A percentile compares a stretch with the other conserved stretches of the same genome.
Conservation (phyloP, 2,329 filamentous ascomycete species). For the Thielaviopsis euricoi region DNA sequence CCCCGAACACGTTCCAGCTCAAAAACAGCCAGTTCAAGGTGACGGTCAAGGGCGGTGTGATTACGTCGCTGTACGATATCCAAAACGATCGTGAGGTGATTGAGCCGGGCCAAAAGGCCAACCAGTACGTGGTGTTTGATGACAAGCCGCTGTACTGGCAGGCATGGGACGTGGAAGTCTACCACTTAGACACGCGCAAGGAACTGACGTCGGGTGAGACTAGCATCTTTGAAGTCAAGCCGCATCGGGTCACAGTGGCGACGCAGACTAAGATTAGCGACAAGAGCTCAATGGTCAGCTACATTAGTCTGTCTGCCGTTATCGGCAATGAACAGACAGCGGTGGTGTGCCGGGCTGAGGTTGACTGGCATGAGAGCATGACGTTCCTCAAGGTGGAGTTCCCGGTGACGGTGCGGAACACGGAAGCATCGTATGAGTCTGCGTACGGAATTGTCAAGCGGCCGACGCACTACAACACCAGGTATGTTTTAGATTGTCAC, state of each 20-base stretch:
- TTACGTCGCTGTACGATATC: conserved; percentile 72
- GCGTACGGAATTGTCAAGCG: conserved; percentile 79
- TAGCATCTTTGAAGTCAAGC: conserved; percentile 51
- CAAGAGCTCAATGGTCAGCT: conserved; percentile 70
- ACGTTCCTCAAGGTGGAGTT: conserved; percentile 99
- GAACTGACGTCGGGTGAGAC: conserved; percentile 56
- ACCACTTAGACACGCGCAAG: conserved; percentile 72
- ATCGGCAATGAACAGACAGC: conserved; percentile 25
- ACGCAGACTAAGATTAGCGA: conserved; percentile 81
- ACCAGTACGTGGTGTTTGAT: conserved; percentile 87
- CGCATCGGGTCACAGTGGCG: conserved; percentile 63
- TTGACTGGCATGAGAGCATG: conserved; percentile 96
- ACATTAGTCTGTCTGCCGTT: conserved; percentile 60
- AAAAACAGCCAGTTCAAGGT: conserved; percentile 64
- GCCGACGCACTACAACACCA: conserved; percentile 96
- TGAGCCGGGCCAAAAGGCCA: conserved; percentile 56
- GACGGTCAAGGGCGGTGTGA: conserved; percentile 55
- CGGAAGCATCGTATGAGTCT: conserved; percentile 86
- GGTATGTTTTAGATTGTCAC: conserved; percentile 19
- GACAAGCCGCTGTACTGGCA: conserved; percentile 97
- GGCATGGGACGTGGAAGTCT: conserved; percentile 96
- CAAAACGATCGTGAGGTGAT: conserved; percentile 61
- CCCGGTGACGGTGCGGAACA: conserved; percentile 79
- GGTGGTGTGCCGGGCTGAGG: conserved; percentile 51
- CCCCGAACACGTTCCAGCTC: conserved; percentile 54